These are phyloP conservation scores for Pyricularia pennisetigena DNA, from an alignment of 2,329 filamentous ascomycete genomes.

Conservation along the genomic window DNA sequence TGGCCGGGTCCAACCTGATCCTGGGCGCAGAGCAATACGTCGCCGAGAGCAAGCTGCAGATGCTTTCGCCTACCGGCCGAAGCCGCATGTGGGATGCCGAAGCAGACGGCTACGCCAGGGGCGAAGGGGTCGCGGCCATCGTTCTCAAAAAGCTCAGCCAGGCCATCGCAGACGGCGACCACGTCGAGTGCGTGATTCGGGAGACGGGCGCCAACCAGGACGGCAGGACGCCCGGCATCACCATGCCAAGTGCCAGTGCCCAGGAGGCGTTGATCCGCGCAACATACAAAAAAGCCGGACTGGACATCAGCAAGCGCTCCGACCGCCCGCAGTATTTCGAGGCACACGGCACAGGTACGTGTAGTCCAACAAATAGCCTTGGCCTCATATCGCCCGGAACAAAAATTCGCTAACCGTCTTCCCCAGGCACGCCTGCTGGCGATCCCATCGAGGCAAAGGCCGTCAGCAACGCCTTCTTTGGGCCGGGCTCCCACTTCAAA, in stretches of 20 bases:
- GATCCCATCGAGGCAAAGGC: not conserved
- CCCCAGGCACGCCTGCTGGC: conserved; percentile 6
- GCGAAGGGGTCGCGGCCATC: conserved; percentile 36
- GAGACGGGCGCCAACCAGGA: conserved; percentile 33
- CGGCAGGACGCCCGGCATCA: conserved; percentile 35
- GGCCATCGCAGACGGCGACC: conserved; percentile 34
- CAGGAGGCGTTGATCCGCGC: conserved; percentile 27
- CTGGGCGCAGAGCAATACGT: conserved; percentile 8
- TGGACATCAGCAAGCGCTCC: conserved; percentile 16
- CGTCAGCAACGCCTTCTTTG: not conserved
- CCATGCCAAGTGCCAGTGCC: conserved; percentile 30
- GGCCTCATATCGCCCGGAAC: too few species aligned
- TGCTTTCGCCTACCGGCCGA: conserved; percentile 25
- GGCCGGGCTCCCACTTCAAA: not conserved
- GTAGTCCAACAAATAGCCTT: too few species aligned
- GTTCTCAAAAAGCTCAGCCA: conserved; percentile 34
- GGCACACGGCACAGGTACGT: conserved; percentile 13
- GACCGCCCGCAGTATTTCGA: conserved; percentile 17
- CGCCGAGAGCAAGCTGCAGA: conserved; percentile 24
- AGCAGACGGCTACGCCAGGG: conserved; percentile 41
- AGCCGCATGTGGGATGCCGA: conserved; percentile 31
- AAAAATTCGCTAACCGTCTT: too few species aligned
- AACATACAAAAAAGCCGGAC: conserved; percentile 27
- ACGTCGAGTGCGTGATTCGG: conserved; percentile 29
- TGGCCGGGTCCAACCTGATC: conserved; percentile 15